Conservation (phyloP, 2,329 filamentous ascomycete species). For the Phaeomoniella chlamydospora region DNA sequence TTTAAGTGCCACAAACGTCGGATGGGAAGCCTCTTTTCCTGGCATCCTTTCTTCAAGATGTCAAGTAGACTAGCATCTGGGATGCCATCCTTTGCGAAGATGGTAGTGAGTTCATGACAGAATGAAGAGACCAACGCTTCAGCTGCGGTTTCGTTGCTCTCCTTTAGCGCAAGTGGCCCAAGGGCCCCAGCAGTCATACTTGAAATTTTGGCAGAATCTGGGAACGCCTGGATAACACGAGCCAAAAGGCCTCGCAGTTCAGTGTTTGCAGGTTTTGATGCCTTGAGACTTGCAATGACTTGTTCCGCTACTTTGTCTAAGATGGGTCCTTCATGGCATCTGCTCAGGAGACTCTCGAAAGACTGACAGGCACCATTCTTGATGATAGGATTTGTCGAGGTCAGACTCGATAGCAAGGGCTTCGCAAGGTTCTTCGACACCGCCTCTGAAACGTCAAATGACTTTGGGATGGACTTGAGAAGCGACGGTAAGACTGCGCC, state of each 20-base stretch:
- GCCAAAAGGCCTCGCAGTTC: conserved; percentile 76
- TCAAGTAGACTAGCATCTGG: conserved; percentile 55
- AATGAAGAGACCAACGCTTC: conserved; percentile 61
- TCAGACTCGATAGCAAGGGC: conserved; percentile 75
- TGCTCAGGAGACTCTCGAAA: conserved; percentile 55
- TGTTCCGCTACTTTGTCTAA: conserved; percentile 63
- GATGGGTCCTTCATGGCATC: conserved; percentile 37
- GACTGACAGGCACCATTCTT: conserved; percentile 61
- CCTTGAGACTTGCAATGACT: conserved; percentile 63
- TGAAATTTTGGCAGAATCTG: conserved; percentile 46
- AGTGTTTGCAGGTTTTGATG: conserved; percentile 66
- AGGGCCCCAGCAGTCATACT: conserved; percentile 53
- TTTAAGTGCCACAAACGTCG: conserved; percentile 70
- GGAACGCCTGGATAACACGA: conserved; percentile 58
- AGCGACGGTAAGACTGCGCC: conserved; percentile 64
- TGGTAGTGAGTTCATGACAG: conserved; percentile 46
- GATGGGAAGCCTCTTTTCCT: conserved; percentile 68
- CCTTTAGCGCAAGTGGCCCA: conserved; percentile 58
- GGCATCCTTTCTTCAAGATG: conserved; percentile 63
- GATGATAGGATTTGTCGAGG: conserved; percentile 71
- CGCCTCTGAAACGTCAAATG: conserved; percentile 63
- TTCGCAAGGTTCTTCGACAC: conserved; percentile 64
- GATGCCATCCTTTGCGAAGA: conserved; percentile 45
- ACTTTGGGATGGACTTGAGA: conserved; percentile 51
- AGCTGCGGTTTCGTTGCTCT: conserved; percentile 76